Base-by-base conservation (phyloP, 495 filamentous ascomycete species). In the Parachaetomium inaequale region DNA sequence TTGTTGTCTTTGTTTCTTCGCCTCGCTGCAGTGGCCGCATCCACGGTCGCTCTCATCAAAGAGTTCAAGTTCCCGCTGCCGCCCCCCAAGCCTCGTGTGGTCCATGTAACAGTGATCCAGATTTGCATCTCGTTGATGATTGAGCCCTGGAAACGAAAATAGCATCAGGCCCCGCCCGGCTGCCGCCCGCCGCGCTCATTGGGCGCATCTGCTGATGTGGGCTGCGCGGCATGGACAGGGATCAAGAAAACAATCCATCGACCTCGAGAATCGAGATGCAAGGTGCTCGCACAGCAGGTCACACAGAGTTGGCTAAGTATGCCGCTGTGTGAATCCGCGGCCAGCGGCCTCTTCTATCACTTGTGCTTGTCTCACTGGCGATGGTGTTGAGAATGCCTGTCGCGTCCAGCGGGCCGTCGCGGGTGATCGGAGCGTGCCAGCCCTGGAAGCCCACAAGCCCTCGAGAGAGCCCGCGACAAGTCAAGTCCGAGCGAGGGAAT, bases 71-170 rank as follows among this genome's bases (percentile, higher is more conserved):
- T 40, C 3, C 38, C 6, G 11, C 3, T 40, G 15, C 38, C 38
- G 38, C 38, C 38, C 38, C 38, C 38, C 26, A 50, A 50, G 23
- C 36, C 21, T 17, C 26, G 34, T 11, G 31, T 46, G 4, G 25
- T 8, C 14, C 14, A 42, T 14, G 4, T n/a, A 4, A 49, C 17
- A 21, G 52, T 36, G 36, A n/a, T n/a, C 42, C n/a, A 46, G 42
- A 46, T 23, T 46, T 17, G 42, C 25, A 11, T 2, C 10, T 45
- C 38, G 15, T 45, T 45, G 54, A 14, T 28, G 58, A 17, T 51
- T 53, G 46, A 25, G 19, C 28, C 51, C 21, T 26, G 17, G 43
- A 17, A 29, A 57, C 54, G 45, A 63, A 63, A 63, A 63, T 63
- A 63, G 61, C 54, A 51, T 12, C 47, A 40, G 31, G 4, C 5